Evolutionary conservation across 306 rosid species (phyloP).

Genomic region (Pyrus bretschneideri): DNA sequence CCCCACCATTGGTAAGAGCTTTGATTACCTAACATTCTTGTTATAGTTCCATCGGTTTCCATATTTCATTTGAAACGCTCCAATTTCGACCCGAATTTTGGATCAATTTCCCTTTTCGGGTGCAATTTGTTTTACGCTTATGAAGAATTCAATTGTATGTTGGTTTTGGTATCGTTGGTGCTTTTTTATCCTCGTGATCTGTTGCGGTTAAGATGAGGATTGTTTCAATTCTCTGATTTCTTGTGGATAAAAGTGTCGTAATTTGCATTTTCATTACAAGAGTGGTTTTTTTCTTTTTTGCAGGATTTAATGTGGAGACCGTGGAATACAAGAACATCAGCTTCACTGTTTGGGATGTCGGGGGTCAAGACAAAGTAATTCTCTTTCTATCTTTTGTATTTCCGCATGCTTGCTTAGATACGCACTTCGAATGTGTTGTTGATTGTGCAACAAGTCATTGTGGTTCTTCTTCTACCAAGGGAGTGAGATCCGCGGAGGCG

Average conservation of each 20-base stretch:
- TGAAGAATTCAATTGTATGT: neutral
- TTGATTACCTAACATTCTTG: neutral
- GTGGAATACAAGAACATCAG: slow-evolving; percentile 98
- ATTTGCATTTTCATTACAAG: neutral
- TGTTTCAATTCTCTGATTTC: neutral
- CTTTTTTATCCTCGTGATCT: neutral
- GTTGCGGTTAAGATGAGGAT: neutral
- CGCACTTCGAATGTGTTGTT: neutral
- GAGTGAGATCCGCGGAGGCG: neutral
- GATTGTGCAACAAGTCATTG: neutral
- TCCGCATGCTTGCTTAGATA: neutral
- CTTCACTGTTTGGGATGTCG: slow-evolving; percentile 99
- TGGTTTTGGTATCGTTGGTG: neutral
- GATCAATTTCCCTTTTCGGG: neutral
- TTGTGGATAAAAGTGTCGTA: neutral
- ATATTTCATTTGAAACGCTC: neutral
- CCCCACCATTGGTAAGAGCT: slow-evolving; percentile 78
- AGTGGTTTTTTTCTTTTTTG: neutral
- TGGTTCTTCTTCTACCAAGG: neutral
- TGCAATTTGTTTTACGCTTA: neutral
- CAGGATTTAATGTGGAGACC: slow-evolving; percentile 96
- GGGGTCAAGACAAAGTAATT: slow-evolving; percentile 94
- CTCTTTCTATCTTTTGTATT: neutral
- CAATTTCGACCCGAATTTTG: neutral
- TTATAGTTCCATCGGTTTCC: neutral